Percentiles rank a stretch among this genome's conserved stretches.
phyloP scores from a whole-genome alignment of 306 rosid genomes.

The Castanopsis chinensis region DNA sequence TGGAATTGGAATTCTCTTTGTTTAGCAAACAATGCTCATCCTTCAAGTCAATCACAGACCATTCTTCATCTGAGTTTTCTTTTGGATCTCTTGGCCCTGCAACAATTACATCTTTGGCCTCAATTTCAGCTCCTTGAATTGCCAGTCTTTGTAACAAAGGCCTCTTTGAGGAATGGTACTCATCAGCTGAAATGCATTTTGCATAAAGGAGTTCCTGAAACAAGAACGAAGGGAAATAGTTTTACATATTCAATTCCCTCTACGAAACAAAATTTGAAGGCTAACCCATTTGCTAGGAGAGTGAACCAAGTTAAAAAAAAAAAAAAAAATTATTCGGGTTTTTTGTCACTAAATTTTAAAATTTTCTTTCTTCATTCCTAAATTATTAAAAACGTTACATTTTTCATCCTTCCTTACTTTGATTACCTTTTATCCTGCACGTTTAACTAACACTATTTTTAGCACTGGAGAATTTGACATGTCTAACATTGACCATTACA shows the following conservation, averaged over 20 bases:
- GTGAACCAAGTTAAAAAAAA: neutral
- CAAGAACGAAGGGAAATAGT: neutral
- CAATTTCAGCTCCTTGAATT: conserved; percentile 77
- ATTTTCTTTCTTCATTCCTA: no score
- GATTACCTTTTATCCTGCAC: no score
- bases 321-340: no score
- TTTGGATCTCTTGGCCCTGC: conserved; percentile 37
- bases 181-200: conserved; percentile 78
- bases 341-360: no score
- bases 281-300: neutral
- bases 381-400: no score
- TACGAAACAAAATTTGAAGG: neutral
- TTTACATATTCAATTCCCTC: neutral
- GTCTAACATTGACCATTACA: no score
- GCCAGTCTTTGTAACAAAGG: conserved; percentile 81
- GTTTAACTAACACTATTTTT: no score
- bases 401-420: no score
- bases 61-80: conserved; percentile 63
- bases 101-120: conserved; percentile 60
- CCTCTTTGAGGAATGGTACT: conserved; percentile 84
- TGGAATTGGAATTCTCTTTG: conserved; percentile 54
- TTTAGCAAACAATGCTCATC: conserved; percentile 53
- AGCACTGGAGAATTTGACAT: no score
- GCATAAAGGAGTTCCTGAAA: conserved; percentile 78
- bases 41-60: conserved; percentile 85